Base-by-base conservation (phyloP, 768 basidiomycete genomes). In the Pleurotus pulmonarius region DNA sequence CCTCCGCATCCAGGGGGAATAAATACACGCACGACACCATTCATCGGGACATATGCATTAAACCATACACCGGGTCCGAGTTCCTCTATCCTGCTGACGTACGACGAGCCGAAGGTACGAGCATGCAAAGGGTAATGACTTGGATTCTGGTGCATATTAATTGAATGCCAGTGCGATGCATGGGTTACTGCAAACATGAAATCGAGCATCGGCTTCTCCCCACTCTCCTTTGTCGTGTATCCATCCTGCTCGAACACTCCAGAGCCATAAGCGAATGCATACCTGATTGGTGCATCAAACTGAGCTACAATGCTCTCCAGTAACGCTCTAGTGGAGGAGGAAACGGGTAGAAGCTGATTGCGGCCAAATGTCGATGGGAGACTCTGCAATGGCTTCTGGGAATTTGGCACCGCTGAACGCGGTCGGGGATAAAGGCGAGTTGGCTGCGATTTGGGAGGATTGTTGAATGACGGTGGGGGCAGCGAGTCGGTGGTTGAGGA, bases 161-260 rank as follows among this genome's bases (percentile, higher is more conserved):
- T 91, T 25, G 87, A 90, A 70, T 98, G 97, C 77, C 95, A 99
- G 65, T 97, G 93, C 11, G 81, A 82, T 0, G 97, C 80, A 63
- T 97, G 94, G 1, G 93, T 92, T 45, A 98, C 96, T 0, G 94
- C 95, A 68, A 99, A 92, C 70, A 99, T 83, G 64, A 98, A 97
- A 71, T 99, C 97, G 18, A 98, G 82, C 90, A 98, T 92, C 0
- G 94, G 94, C 38, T 64, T 69, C 15, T 74, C 70, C 18, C 66
- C 63, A 25, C 61, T 63, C 16, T 65, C 63, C 58, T 70, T 59
- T 34, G 67, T 60, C 1, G 67, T 64, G 63, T 95, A 91, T 15
- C 95, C 92, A 55, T 87, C 86, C 71, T 99, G 97, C 65, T 91
- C 85, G 63, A 97, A 97, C 1, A 98, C 94, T 0, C 96, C 97